Evolutionary conservation across 1,284 basidiomycete genomes (phyloP), one percentile per base, ranked within the genome.

Genomic region (Gymnopus androsaceus): DNA sequence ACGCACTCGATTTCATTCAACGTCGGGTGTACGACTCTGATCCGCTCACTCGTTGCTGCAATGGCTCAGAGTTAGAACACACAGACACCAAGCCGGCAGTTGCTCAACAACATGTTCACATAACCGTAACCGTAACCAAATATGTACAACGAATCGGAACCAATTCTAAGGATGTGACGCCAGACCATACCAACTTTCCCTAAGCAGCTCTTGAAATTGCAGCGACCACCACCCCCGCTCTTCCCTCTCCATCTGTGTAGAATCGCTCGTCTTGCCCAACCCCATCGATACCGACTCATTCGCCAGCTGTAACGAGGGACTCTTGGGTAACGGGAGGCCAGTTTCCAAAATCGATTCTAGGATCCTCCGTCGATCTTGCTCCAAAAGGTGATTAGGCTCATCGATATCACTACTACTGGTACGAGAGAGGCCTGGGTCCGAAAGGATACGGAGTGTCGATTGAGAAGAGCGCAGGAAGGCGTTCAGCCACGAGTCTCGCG

Each of bases 211-310:
- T 61, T 85, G 84, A 63, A 91, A 91, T 41, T 88, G 74, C 51
- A 85, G 64, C 3, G 84, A 78, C 90, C 90, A 92, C 87, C 88
- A 92, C 3, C 82, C 86, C 1, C 90, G 76, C 62, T 92, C 87
- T 66, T 90, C 86, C 38, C 87, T 70, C 64, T 92, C 90, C 55
- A 57, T 69, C 59, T 59, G 68, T 65, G 17, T 66, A 47, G 9
- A 61, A 58, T 51, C 63, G 11, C 65, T 67, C 8, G 21, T 25
- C 28, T 17, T 40, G 19, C 46, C 44, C 30, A 12, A 7, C 17
- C 31, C 30, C 31, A 56, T 44, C 30, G 25, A 19, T 5, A 40
- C 23, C 17, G 48, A 50, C 3, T 45, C 63, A 36, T 76, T 76
- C 1, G 69, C 69, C 8, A 80, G 63, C 60, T 86, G 85, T 54